Evolutionary conservation across 352 stramenopile genomes (phyloP).

Genomic region (Aphanomyces astaci): DNA sequence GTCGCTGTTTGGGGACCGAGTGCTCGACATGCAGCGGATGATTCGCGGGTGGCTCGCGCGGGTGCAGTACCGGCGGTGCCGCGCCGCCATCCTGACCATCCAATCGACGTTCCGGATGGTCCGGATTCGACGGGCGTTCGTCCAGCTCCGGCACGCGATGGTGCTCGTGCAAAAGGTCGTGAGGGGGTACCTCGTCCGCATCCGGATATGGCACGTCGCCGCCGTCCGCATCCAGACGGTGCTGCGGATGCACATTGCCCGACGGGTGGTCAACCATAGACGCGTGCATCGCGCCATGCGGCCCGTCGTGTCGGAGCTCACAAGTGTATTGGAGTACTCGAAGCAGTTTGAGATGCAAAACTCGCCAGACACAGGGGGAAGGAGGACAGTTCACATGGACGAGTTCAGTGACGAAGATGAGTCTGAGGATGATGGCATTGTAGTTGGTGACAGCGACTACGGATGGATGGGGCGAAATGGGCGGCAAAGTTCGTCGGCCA

Average conservation of each 20-base stretch:
- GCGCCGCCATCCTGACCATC: background rate
- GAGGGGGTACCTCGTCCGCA: background rate
- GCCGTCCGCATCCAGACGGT: background rate
- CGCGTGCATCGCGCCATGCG: background rate
- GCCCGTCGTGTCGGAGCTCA: constrained; percentile 6
- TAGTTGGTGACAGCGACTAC: background rate
- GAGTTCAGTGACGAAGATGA: constrained; percentile 4
- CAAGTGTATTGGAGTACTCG: background rate
- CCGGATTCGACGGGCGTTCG: background rate
- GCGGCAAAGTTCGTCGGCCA: background rate
- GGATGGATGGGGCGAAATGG: background rate
- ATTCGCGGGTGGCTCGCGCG: constrained; percentile 63
- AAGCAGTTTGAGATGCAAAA: constrained; percentile 8
- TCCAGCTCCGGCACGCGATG: background rate
- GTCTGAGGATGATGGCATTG: constrained; percentile 1
- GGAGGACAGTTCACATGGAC: background rate
- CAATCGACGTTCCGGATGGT: constrained; percentile 5
- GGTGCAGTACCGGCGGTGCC: background rate
- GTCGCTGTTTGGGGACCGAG: background rate
- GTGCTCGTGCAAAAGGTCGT: constrained; percentile 4
- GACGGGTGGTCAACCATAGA: background rate
- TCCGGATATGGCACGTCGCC: background rate
- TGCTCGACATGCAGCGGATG: constrained; percentile 35
- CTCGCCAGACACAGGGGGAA: background rate
- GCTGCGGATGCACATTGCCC: background rate